These are phyloP conservation scores for Ambrosiella beaveri DNA, from an alignment of 2,329 filamentous ascomycete species.

Conservation along the genomic window DNA sequence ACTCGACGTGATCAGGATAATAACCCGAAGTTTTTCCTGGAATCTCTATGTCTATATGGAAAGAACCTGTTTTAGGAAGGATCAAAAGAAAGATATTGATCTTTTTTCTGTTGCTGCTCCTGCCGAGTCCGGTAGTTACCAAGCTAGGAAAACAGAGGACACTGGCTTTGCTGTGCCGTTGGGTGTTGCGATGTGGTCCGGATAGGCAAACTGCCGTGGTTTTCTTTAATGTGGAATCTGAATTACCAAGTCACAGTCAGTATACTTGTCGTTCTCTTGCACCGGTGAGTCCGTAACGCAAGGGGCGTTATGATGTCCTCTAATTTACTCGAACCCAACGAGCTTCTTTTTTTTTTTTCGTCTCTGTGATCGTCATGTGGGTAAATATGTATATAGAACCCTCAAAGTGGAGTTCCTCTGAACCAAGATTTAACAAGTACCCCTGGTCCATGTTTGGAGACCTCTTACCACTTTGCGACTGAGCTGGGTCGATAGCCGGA, in stretches of 20 bases:
- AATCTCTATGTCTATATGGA: background rate
- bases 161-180: background rate
- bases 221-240: no score
- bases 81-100: background rate
- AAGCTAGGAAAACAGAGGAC: background rate
- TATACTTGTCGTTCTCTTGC: no score
- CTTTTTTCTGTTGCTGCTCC: no score
- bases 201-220: background rate
- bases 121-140: no score
- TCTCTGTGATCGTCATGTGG: no score
- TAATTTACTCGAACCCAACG: no score
- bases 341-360: no score
- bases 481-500: background rate
- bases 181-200: background rate
- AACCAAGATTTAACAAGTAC: background rate
- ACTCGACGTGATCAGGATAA: background rate
- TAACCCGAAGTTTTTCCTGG: background rate
- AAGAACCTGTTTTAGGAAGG: background rate
- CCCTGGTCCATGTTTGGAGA: constrained; percentile 1
- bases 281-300: no score
- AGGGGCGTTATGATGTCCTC: no score
- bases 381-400: no score
- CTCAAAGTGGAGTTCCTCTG: no score
- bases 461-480: constrained; percentile 4
- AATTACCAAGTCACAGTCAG: no score